Base-by-base conservation (phyloP, 495 filamentous ascomycete species). In the Penicillium bialowiezense region DNA sequence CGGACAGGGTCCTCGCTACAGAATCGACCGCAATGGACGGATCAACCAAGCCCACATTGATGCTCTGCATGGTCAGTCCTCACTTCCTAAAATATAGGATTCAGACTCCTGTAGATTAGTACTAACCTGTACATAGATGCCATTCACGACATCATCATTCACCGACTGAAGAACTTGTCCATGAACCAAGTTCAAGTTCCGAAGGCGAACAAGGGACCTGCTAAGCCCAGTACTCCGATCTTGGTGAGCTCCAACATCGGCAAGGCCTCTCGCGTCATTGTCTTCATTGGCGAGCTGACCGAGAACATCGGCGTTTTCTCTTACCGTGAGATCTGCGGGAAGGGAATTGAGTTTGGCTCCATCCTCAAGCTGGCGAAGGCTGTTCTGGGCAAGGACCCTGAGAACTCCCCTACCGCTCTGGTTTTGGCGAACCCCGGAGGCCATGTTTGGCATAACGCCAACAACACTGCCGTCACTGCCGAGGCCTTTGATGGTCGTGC, bases 221-320 rank as follows among this genome's bases (percentile, higher is more conserved):
- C 70, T 1, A 51, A 66, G 6, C 80, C 85, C 2, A 80, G 88
- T 54, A 70, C 90, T 23, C 80, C 83, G 0, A 89, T 98, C 61
- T 74, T 88, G 58, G 59, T 81, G 36, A 81, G 82, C 12, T 14
- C 63, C 28, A 74, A 86, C 43, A 59, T 95, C 7, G 51, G 64
- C 28, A 60, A 54, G n/a, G 81, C 78, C 21, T 75, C 76, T 15
- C 83, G 87, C 10, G 69, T 95, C 8, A 68, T 95, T n/a, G 63
- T 96, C 44, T 70, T 93, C 44, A 77, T 95, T 53, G 86, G 87
- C 49, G 85, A 92, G 49, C 60, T 75, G 2, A 52, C 46, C 9
- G 86, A 95, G 57, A 84, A 92, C 43, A 72, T 93, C 3, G 89
- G 88, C 3, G 71, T 91, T 41, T 81, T 89, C 55, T 78, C 89